Evolutionary conservation across 2,329 filamentous ascomycete species (phyloP).

Genomic region (Leptographium radiaticola): DNA sequence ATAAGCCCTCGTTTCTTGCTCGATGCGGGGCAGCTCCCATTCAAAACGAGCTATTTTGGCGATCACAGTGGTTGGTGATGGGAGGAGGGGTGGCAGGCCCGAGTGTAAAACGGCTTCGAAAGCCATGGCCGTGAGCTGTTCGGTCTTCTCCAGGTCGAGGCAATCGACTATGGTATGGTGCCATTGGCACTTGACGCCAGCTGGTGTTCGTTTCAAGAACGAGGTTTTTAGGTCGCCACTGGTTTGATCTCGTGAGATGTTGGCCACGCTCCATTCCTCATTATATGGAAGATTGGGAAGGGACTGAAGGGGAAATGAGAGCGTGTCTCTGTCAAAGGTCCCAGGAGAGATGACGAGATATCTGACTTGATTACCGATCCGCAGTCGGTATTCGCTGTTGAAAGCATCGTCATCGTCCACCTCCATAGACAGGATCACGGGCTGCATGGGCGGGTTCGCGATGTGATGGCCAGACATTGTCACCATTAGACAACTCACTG

Average conservation of each 20-base stretch:
- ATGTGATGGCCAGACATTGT: not conserved
- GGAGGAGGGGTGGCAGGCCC: no score
- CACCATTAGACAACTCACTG: not conserved
- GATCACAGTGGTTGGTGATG: slow-evolving; percentile 13
- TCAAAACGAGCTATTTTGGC: slow-evolving; percentile 17
- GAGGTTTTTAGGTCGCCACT: slow-evolving; percentile 11
- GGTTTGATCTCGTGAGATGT: slow-evolving; percentile 13
- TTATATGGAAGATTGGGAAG: slow-evolving; percentile 14
- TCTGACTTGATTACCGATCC: slow-evolving; percentile 14
- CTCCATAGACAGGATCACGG: not conserved
- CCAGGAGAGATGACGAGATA: slow-evolving; percentile 15
- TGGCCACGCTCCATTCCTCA: slow-evolving; percentile 15
- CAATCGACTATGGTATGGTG: not conserved
- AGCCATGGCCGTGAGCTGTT: not conserved
- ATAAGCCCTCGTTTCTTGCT: slow-evolving; percentile 16
- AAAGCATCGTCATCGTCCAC: slow-evolving; percentile 9
- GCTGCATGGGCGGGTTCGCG: not conserved
- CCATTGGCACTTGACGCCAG: not conserved
- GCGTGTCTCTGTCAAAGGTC: slow-evolving; percentile 14
- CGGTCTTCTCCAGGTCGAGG: not conserved
- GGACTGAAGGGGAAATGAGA: slow-evolving; percentile 14
- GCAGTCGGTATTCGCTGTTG: slow-evolving; percentile 15
- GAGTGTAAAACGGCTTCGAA: slow-evolving; percentile 1
- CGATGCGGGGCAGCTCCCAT: slow-evolving; percentile 16
- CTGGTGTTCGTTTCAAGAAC: not conserved